Evolutionary conservation across 2,329 filamentous ascomycete genomes (phyloP).

Genomic region (Colletotrichum nymphaeae): DNA sequence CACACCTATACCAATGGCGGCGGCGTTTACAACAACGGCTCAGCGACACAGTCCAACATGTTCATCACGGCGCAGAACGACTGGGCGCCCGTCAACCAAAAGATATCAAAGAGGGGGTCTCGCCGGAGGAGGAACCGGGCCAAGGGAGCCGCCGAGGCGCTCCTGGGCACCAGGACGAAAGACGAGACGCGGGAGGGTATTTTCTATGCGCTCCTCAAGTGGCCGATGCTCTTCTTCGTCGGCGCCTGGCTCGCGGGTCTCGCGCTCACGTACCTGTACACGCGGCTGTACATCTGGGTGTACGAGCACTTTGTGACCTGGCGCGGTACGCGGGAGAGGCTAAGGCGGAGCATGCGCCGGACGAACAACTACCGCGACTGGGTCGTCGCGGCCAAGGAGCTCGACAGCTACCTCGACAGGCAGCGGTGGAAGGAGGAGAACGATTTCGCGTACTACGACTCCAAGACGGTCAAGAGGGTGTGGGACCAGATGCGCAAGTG

Average conservation of each 20-base stretch:
- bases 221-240: slow-evolving; percentile 86
- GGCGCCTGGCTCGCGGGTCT: slow-evolving; percentile 83
- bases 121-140: slow-evolving; percentile 51
- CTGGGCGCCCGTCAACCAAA: slow-evolving; percentile 90
- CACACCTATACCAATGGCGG: slow-evolving; percentile 22
- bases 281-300: slow-evolving; percentile 87
- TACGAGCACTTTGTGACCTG: slow-evolving; percentile 95
- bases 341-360: slow-evolving; percentile 77
- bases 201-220: slow-evolving; percentile 89
- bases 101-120: slow-evolving; percentile 58
- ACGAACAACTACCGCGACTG: slow-evolving; percentile 85
- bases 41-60: slow-evolving; percentile 51
- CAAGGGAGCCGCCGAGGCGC: slow-evolving; percentile 51
- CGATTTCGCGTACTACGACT: slow-evolving; percentile 88
- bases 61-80: slow-evolving; percentile 94
- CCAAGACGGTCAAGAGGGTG: slow-evolving; percentile 82
- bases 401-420: slow-evolving; percentile 86
- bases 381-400: slow-evolving; percentile 80
- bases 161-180: slow-evolving; percentile 71
- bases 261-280: slow-evolving; percentile 79
- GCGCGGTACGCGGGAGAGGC: slow-evolving; percentile 79
- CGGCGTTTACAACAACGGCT: slow-evolving; percentile 1
- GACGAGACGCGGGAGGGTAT: slow-evolving; percentile 97
- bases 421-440: slow-evolving; percentile 83
- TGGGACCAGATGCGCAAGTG: slow-evolving; percentile 78